Evolutionary conservation across 208 protist species (phyloP).

Genomic region (Trypanosoma scelopori): DNA sequence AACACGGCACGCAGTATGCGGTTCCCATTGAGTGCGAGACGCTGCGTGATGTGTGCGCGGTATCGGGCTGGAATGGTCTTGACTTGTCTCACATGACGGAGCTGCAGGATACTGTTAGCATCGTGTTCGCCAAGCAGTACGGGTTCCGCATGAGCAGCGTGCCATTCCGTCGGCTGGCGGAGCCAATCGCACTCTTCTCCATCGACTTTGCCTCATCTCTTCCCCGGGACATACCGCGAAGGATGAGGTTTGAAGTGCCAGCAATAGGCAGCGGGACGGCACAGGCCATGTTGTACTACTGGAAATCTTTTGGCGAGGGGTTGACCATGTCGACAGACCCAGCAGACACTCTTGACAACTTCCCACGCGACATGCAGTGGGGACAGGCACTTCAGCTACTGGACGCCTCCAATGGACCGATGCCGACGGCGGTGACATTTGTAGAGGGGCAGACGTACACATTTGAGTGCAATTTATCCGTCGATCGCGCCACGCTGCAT

Average conservation of each 20-base stretch:
- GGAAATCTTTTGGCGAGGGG: constrained; percentile 41
- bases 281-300: constrained; percentile 89
- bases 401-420: constrained; percentile 51
- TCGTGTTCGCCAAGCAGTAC: constrained; percentile 95
- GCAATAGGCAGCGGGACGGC: constrained; percentile 62
- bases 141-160: constrained; percentile 91
- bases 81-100: constrained; percentile 83
- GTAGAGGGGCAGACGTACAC: constrained; percentile 40
- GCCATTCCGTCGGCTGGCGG: constrained; percentile 57
- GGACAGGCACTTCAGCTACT: constrained; percentile 91
- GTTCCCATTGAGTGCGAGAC: constrained; percentile 84
- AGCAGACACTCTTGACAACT: constrained; percentile 84
- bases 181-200: constrained; percentile 71
- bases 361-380: constrained; percentile 94
- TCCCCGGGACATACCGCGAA: constrained; percentile 21
- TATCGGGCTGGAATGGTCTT: constrained; percentile 78
- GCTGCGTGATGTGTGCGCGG: constrained; percentile 72
- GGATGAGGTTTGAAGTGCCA: constrained; percentile 38
- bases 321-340: constrained; percentile 84
- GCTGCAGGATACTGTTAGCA: constrained; percentile 86
- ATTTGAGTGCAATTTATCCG: constrained; percentile 64
- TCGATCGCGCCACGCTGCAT: constrained; percentile 68
- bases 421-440: constrained; percentile 52
- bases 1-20: constrained; percentile 88
- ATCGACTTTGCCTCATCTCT: constrained; percentile 77